Conservation (phyloP, 768 basidiomycete species). For the Collybiopsis luxurians region DNA sequence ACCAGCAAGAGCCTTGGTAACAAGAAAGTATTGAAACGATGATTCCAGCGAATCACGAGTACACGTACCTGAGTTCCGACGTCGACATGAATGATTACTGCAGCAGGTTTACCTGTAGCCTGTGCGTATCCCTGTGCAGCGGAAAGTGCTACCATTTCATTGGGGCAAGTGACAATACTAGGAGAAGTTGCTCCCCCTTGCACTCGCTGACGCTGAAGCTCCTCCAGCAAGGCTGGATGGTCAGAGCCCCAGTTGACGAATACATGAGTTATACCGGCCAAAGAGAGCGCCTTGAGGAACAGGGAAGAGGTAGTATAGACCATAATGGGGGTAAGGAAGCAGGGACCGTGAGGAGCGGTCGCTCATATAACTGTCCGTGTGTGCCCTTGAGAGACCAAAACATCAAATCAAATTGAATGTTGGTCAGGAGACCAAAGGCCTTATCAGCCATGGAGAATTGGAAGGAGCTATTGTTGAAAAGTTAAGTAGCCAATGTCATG, state of each 20-base stretch:
- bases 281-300: constrained; percentile 51
- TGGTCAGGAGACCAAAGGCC: neutral
- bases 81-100: constrained; percentile 73
- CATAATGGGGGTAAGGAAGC: neutral
- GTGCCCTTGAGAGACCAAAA: neutral
- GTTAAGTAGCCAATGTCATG: too few relatives aligned
- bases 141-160: constrained; percentile 74
- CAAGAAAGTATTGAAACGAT: too few relatives aligned
- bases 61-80: constrained; percentile 63
- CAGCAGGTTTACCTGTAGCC: constrained; percentile 62
- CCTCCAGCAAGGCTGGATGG: constrained; percentile 70
- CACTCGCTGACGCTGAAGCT: constrained; percentile 54
- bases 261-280: constrained; percentile 62
- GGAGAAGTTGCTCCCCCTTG: constrained; percentile 35
- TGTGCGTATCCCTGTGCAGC: constrained; percentile 73
- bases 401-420: too few relatives aligned
- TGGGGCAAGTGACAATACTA: constrained; percentile 66
- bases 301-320: constrained; percentile 53
- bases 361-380: neutral
- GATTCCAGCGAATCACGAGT: too few relatives aligned
- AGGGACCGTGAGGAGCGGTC: too few relatives aligned
- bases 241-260: constrained; percentile 81
- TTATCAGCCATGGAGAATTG: neutral
- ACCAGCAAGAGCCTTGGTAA: constrained; percentile 69
- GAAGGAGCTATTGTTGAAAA: neutral